phyloP scores from a whole-genome alignment of 345 rosid genomes.

The Camelina laxa region DNA sequence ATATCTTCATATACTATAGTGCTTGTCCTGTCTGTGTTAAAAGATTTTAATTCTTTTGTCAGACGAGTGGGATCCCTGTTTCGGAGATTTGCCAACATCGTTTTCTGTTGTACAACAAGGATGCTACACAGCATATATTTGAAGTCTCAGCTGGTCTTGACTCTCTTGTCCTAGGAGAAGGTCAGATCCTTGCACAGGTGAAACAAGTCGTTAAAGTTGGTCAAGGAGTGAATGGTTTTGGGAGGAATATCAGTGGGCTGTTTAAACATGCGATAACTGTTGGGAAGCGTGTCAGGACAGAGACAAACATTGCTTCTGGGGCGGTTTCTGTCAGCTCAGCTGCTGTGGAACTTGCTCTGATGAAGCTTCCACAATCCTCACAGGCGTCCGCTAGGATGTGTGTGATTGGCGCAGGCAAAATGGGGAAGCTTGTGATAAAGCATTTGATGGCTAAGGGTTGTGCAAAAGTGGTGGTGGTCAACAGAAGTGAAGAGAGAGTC shows the following conservation, averaged over 20 bases:
- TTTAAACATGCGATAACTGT: conserved; percentile 78
- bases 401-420: conserved; percentile 77
- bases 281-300: conserved; percentile 76
- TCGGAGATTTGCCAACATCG: conserved; percentile 76
- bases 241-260: conserved; percentile 69
- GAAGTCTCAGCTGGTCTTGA: conserved; percentile 96
- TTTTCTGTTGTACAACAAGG: conserved; percentile 82
- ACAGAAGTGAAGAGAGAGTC: conserved; percentile 81
- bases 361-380: conserved; percentile 66
- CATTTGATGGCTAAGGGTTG: conserved; percentile 81
- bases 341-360: conserved; percentile 73
- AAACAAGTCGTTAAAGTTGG: conserved; percentile 79
- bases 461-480: conserved; percentile 61
- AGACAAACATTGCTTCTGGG: conserved; percentile 78
- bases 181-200: conserved; percentile 85
- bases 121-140: conserved; percentile 83
- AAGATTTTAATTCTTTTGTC: conserved; percentile 36
- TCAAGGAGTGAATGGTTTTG: conserved; percentile 78
- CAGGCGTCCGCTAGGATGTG: conserved; percentile 57
- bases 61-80: conserved; percentile 80
- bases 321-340: conserved; percentile 85
- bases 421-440: conserved; percentile 87
- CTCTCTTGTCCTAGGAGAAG: conserved; percentile 83
- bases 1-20: neutral
- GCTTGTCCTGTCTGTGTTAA: neutral